Evolutionary conservation across 2,329 filamentous ascomycete species (phyloP).

Genomic region (Dactylellina parvicollis): DNA sequence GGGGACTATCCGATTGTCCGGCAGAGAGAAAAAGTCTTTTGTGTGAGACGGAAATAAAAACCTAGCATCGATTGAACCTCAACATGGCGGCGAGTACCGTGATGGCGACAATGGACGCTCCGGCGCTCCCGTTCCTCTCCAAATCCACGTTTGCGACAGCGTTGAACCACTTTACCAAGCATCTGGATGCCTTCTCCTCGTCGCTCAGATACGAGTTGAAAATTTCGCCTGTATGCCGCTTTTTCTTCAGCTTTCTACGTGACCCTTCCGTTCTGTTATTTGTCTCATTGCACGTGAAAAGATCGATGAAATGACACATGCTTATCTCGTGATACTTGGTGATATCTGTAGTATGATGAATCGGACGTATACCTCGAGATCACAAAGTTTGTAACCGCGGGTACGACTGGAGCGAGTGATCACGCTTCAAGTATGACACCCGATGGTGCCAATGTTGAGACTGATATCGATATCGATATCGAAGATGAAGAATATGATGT

Average conservation of each 20-base stretch:
- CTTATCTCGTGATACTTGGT: neutral
- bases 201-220: conserved; percentile 35
- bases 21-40: neutral
- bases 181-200: conserved; percentile 23
- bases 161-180: conserved; percentile 16
- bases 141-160: conserved; percentile 28
- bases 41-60: too few species aligned
- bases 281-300: too few species aligned
- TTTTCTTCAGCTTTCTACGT: too few species aligned
- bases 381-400: neutral
- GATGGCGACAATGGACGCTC: conserved; percentile 5
- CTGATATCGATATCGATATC: conserved; percentile 11
- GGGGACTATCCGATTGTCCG: too few species aligned
- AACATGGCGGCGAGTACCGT: neutral
- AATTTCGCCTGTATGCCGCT: conserved; percentile 28
- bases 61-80: too few species aligned
- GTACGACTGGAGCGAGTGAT: too few species aligned
- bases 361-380: conserved; percentile 44
- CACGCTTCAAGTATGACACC: neutral
- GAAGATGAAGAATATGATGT: conserved; percentile 42
- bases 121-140: conserved; percentile 25
- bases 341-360: conserved; percentile 20
- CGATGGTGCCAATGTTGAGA: neutral
- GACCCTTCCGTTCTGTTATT: too few species aligned
- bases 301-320: neutral